These are phyloP conservation scores for Spathaspora girioi DNA, from an alignment of 805 yeast species.

Conservation along the genomic window DNA sequence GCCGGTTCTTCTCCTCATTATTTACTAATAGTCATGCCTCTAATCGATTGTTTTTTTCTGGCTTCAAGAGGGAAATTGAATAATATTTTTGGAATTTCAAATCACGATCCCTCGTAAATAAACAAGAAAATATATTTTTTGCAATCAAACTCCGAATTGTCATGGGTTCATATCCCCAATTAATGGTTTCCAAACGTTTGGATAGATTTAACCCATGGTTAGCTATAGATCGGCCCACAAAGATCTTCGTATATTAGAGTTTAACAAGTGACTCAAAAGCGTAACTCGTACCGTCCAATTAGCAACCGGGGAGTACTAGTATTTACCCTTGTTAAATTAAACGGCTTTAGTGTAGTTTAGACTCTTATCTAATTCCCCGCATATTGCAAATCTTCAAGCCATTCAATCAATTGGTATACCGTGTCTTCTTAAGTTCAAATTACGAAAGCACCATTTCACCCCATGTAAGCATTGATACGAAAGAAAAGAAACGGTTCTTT, in stretches of 20 bases:
- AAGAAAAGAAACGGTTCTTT: background rate
- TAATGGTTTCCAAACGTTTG: no score
- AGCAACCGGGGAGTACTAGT: no score
- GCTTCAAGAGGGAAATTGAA: background rate
- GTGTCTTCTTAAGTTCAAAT: background rate
- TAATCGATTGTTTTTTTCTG: background rate
- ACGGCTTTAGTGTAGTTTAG: background rate
- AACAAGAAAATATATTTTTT: background rate
- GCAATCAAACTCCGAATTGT: background rate
- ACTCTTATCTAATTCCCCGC: background rate
- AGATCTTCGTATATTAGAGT: no score
- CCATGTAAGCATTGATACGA: background rate
- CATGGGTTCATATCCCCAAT: background rate
- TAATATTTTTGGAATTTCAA: background rate
- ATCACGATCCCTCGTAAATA: background rate
- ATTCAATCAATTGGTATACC: background rate
- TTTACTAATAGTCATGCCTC: background rate
- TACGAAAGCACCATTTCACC: background rate
- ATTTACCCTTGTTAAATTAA: no score
- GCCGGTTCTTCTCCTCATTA: background rate
- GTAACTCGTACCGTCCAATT: no score
- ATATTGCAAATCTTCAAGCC: background rate
- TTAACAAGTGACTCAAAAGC: no score
- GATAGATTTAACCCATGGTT: no score
- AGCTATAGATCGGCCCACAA: no score